These are phyloP conservation scores for Penicillium sp. DNA, from an alignment of 2,329 filamentous ascomycete species.

Conservation along the genomic window DNA sequence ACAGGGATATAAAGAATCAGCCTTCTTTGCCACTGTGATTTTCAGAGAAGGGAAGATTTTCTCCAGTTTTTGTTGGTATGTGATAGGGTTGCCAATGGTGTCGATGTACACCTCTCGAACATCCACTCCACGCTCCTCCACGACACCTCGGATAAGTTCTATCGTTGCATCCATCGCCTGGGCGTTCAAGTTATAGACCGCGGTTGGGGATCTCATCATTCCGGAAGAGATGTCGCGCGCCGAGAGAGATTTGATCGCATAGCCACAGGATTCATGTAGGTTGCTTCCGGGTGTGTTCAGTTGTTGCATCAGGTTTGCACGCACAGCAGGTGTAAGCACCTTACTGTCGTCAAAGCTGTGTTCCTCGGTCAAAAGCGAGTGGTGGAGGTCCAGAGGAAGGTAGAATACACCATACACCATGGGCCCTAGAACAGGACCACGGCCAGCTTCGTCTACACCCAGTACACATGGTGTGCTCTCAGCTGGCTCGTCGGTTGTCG, in stretches of 20 bases:
- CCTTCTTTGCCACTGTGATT: slow-evolving; percentile 84
- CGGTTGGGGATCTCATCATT: slow-evolving; percentile 65
- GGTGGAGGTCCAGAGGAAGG: slow-evolving; percentile 63
- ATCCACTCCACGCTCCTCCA: slow-evolving; percentile 72
- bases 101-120: slow-evolving; percentile 91
- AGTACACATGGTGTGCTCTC: slow-evolving; percentile 68
- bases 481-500: slow-evolving; percentile 33
- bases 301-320: slow-evolving; percentile 69
- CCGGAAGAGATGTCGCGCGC: slow-evolving; percentile 78
- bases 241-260: slow-evolving; percentile 79
- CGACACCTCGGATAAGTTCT: slow-evolving; percentile 74
- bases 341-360: slow-evolving; percentile 97
- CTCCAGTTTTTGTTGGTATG: slow-evolving; percentile 84
- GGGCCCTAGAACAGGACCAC: slow-evolving; percentile 84
- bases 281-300: slow-evolving; percentile 68
- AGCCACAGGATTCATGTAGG: slow-evolving; percentile 70
- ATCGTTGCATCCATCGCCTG: slow-evolving; percentile 94
- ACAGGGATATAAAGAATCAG: slow-evolving; percentile 87
- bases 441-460: slow-evolving; percentile 90
- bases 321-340: slow-evolving; percentile 78
- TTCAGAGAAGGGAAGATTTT: slow-evolving; percentile 76
- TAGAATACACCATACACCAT: slow-evolving; percentile 75
- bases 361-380: slow-evolving; percentile 72
- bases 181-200: slow-evolving; percentile 85
- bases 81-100: slow-evolving; percentile 79